Percentiles rank a stretch among this genome's conserved stretches.
phyloP scores from a whole-genome alignment of 2,329 filamentous ascomycete genomes.

The Cylindrodendrum hubeiense region DNA sequence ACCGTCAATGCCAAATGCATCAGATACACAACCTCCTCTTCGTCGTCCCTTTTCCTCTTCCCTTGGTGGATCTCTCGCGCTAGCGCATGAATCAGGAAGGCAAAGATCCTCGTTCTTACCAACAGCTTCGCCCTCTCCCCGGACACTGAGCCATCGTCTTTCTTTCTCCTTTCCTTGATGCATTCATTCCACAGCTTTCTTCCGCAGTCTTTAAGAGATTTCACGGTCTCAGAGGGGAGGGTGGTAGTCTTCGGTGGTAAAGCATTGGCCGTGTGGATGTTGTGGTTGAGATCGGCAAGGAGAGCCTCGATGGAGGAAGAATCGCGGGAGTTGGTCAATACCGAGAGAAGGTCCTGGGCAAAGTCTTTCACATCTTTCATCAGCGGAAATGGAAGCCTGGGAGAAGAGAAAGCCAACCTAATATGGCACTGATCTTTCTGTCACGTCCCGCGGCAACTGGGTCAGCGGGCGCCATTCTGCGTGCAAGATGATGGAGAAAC shows the following conservation, averaged over 20 bases:
- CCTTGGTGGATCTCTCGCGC: conserved; percentile 54
- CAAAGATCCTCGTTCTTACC: conserved; percentile 62
- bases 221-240: conserved; percentile 22
- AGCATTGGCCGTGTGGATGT: conserved; percentile 40
- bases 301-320: conserved; percentile 58
- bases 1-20: conserved; percentile 78
- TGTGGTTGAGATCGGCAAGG: conserved; percentile 45
- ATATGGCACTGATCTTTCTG: conserved; percentile 39
- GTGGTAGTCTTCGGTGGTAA: conserved; percentile 15
- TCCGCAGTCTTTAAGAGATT: conserved; percentile 67
- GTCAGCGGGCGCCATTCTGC: conserved; percentile 38
- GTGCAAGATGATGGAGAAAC: background rate
- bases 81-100: conserved; percentile 76
- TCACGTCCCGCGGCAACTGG: conserved; percentile 30
- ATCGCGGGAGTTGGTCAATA: conserved; percentile 32
- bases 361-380: conserved; percentile 42
- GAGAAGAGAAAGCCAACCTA: conserved; percentile 30
- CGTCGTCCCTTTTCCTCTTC: conserved; percentile 39
- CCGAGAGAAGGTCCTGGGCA: conserved; percentile 41
- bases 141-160: conserved; percentile 30
- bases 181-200: conserved; percentile 77
- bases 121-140: conserved; percentile 48
- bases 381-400: background rate
- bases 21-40: conserved; percentile 64
- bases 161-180: conserved; percentile 60